Evolutionary conservation across 345 rosid species (phyloP), one percentile per base, ranked within the genome.

Genomic region (Geranium rotundifolium): DNA sequence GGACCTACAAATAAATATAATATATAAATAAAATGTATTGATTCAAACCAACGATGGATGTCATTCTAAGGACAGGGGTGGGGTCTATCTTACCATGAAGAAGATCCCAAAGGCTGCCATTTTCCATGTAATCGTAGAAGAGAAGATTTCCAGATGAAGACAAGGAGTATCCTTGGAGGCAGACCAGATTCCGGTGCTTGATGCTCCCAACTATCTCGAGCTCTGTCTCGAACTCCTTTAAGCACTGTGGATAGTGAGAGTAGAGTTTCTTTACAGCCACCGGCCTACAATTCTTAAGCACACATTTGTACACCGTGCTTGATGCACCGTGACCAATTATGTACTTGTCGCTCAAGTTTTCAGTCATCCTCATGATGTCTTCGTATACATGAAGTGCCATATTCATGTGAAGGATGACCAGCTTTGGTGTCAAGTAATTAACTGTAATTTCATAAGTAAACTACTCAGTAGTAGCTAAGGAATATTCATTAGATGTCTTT

Each of bases 331-430:
- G 67, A 37, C 99, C 99, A 63, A 88, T 86, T 67, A 88, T 80
- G 52, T 88, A 88, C 76, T 93, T 86, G 84, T 88, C 95, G 65
- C 88, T 93, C 62, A 93, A 73, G 72, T 88, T 90, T 80, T 93
- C 99, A 0, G 95, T 93, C 99, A 93, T 88, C 81, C 96, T 81
- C 99, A 85, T 90, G 59, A 93, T 93, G 75, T 93, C 99, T 72
- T 93, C 96, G 0, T 93, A 90, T 19, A 93, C 89, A 18, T 93
- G 99, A 64, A 93, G 96, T 9, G 99, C 95, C 99, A 93, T 88
- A 66, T 93, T 93, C 99, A 90, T 86, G 73, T 90, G 75, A 75
- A 93, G 97, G 71, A 93, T 90, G 74, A 88, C 90, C 15, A 93
- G 70, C 80, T 86, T 93, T 8, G 96, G 97, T 9, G 83, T 74